Evolutionary conservation across 768 basidiomycete species (phyloP), one percentile per base, ranked within the genome.

Genomic region (Pleurotus salmoneostramineus): DNA sequence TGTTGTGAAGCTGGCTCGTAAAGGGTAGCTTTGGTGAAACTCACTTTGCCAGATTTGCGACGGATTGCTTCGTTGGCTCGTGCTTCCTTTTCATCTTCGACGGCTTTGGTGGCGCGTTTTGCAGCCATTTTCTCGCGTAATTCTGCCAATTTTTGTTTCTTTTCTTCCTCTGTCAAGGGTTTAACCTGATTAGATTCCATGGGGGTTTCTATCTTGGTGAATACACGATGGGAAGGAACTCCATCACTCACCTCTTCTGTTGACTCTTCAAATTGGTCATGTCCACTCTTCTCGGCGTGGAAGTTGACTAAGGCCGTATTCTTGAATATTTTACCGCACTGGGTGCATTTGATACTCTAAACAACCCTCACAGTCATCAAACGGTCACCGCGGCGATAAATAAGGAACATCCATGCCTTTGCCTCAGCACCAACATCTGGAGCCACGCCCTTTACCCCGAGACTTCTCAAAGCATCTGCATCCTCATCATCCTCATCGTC

Each of bases 201-300:
- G 40, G 42, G 15, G 49, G 32, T 21, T 14, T 21, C n/a, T 40
- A 31, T 21, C 14, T 55, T 31, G 7, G 33, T 5, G 7, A 27
- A 14, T 32, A 49, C 61, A 49, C 58, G 15, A 32, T 32, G 6
- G 21, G 21, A 27, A 27, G 21, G 21, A 27, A 27, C 21, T 27
- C 21, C 21, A 21, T 17, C 6, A 33, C 1, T 37, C 12, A 92
- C 94, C 81, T 98, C 96, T 66, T 98, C 95, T 0, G 86, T 91
- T 1, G 91, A 94, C 67, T 98, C 96, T 68, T 97, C 95, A 61
- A 98, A 98, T 63, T 95, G 87, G 70, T 93, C 88, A 68, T 99
- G 96, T 0, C 96, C 96, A 63, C 87, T 91, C 77, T 94, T 94
- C 71, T 95, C 93, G 0, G 94, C 95, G 65, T 97, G 95, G 71